Conservation (phyloP, 257 asterid species). For the Petunia secreta region DNA sequence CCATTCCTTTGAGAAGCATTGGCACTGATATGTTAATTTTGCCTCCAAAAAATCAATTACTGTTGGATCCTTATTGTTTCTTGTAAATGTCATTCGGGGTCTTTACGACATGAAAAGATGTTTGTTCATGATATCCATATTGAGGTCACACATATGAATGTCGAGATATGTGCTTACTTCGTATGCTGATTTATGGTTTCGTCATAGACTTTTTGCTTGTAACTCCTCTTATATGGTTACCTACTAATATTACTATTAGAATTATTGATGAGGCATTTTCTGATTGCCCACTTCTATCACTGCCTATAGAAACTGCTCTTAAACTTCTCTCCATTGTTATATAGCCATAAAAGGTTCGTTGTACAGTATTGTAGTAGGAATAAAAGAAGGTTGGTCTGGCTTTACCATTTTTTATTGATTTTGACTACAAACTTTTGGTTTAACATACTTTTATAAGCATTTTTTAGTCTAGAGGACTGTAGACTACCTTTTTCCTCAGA, state of each 20-base stretch:
- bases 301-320: background rate
- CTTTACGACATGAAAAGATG: background rate
- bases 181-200: background rate
- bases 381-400: background rate
- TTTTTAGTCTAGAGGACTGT: background rate
- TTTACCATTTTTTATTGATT: background rate
- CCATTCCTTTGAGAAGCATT: background rate
- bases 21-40: background rate
- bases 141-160: constrained; percentile 4
- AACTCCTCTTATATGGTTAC: background rate
- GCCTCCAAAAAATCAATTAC: background rate
- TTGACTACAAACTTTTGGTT: background rate
- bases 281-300: background rate
- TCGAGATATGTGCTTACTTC: background rate
- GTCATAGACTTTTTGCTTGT: background rate
- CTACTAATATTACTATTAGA: background rate
- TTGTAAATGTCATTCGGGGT: background rate
- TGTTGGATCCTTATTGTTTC: background rate
- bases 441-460: background rate
- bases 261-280: background rate
- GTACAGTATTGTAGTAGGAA: background rate
- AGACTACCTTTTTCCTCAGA: background rate
- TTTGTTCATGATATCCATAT: background rate
- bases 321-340: constrained; percentile 1
- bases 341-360: background rate